Percentiles rank a stretch among this genome's conserved stretches.
phyloP scores from a whole-genome alignment of 768 basidiomycete genomes.

The Multifurca ochricompacta region DNA sequence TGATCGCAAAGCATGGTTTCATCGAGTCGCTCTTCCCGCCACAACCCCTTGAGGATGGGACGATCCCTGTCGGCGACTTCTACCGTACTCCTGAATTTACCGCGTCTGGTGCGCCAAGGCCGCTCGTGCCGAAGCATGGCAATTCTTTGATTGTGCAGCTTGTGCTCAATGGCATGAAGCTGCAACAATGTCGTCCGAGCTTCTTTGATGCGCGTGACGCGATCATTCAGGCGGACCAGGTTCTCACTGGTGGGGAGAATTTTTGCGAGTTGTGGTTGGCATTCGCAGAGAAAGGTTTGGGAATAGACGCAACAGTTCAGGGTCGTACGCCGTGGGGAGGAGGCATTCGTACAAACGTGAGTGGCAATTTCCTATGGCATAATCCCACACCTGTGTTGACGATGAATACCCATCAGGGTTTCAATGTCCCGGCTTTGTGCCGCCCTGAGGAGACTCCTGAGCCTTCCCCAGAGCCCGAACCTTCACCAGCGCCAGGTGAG shows the following conservation, averaged over 20 bases:
- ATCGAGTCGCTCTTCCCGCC: slow-evolving; percentile 78
- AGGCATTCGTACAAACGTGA: slow-evolving; percentile 67
- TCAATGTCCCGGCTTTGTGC: slow-evolving; percentile 36
- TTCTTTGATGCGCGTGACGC: slow-evolving; percentile 90
- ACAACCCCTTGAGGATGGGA: slow-evolving; percentile 51
- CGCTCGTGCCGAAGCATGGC: slow-evolving; percentile 81
- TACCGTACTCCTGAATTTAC: slow-evolving; percentile 43
- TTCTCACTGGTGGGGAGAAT: slow-evolving; percentile 92
- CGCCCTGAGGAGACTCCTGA: slow-evolving; percentile 23
- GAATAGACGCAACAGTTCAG: slow-evolving; percentile 62
- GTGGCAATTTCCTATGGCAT: slow-evolving; percentile 4
- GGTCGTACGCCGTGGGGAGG: slow-evolving; percentile 90
- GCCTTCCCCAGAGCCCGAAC: slow-evolving; percentile 26
- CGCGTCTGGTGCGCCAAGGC: slow-evolving; percentile 37
- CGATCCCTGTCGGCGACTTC: slow-evolving; percentile 63
- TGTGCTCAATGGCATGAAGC: slow-evolving; percentile 88
- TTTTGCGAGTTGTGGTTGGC: slow-evolving; percentile 79
- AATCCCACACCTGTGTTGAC: neutral
- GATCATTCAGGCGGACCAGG: slow-evolving; percentile 84
- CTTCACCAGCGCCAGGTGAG: slow-evolving; percentile 28
- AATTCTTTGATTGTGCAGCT: slow-evolving; percentile 82
- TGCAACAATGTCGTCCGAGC: slow-evolving; percentile 83
- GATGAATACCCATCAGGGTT: slow-evolving; percentile 29
- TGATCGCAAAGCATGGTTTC: slow-evolving; percentile 82
- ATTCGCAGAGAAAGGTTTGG: slow-evolving; percentile 78